phyloP scores from a whole-genome alignment of 1,284 basidiomycete genomes.

The Pseudozyma tsukubaensis region DNA sequence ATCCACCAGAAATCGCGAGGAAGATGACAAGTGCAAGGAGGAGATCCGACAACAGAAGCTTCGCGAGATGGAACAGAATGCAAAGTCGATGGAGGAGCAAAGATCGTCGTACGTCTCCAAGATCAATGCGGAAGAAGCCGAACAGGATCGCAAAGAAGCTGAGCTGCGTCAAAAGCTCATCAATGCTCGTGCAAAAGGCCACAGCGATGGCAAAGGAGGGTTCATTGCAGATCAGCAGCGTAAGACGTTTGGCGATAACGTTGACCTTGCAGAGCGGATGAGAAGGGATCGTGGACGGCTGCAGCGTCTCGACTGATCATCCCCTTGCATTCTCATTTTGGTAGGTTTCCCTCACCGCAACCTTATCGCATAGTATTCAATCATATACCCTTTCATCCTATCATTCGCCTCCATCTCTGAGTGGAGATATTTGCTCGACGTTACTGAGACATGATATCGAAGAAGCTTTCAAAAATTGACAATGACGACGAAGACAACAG shows the following conservation, averaged over 20 bases:
- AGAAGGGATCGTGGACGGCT: conserved; percentile 47
- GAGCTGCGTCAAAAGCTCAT: conserved; percentile 49
- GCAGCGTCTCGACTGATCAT: conserved; percentile 51
- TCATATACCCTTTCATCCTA: too few species aligned
- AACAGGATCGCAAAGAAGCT: conserved; percentile 51
- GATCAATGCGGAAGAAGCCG: conserved; percentile 53
- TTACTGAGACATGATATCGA: too few species aligned
- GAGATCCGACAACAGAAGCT: conserved; percentile 82
- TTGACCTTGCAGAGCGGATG: conserved; percentile 55
- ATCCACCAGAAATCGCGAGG: conserved; percentile 47
- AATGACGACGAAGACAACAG: too few species aligned
- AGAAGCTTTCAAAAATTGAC: too few species aligned
- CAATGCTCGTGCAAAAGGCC: conserved; percentile 33
- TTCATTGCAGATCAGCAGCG: conserved; percentile 63
- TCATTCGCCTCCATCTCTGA: too few species aligned
- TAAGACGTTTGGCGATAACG: conserved; percentile 51
- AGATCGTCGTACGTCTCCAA: conserved; percentile 69
- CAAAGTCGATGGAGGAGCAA: conserved; percentile 75
- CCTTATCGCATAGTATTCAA: too few species aligned
- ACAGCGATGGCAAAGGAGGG: conserved; percentile 50
- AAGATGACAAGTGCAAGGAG: conserved; percentile 62
- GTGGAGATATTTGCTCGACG: too few species aligned
- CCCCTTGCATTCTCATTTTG: too few species aligned
- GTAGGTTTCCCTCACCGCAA: too few species aligned
- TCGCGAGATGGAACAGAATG: conserved; percentile 84